Base-by-base conservation (phyloP, 768 basidiomycete genomes). In the Imleria badia region DNA sequence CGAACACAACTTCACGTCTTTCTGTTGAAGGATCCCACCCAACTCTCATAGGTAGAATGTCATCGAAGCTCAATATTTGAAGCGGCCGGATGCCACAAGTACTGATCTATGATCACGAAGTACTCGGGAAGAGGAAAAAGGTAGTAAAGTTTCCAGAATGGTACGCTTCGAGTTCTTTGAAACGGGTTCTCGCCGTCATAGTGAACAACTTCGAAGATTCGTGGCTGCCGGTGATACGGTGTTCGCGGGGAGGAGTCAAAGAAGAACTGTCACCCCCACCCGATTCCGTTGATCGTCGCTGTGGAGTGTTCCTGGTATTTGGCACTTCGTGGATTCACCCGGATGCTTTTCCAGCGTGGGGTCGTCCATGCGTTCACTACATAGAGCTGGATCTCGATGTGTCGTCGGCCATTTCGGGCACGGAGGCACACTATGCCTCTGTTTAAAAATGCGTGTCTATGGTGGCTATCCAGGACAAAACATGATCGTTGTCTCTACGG, bases 401-500 rank as follows among this genome's bases (percentile, higher is more conserved):
- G 13, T 22, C 6, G 19, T 12, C 34, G 20, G n/a, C 19, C n/a
- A 53, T 52, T 20, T 10, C 40, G 47, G 34, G 29, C 45, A 35
- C 38, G 19, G n/a, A 39, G 14, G 9, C 17, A 40, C 19, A 2
- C 31, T 33, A 15, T 20, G 10, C 14, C 20, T 29, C 33, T 35
- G 5, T 33, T 47, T 56, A 57, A 48, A 41, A 15, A n/a, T 22
- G 56, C 14, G 29, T 40, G 22, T 43, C 20, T 43, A 23, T 9
- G 22, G 11, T 36, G 1, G n/a, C 20, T n/a, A n/a, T 42, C 45
- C 20, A 29, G 22, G 41, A 39, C 31, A 15, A 41, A n/a, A 4
- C 31, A 56, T 58, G 56, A 7, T 38, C 34, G 19, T 34, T 14
- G 30, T 38, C 23, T 42, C 55, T 14, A 13, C 51, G n/a, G 47